phyloP scores from a whole-genome alignment of 2,329 filamentous ascomycete genomes.

The Ceratocystis alfenasii region DNA sequence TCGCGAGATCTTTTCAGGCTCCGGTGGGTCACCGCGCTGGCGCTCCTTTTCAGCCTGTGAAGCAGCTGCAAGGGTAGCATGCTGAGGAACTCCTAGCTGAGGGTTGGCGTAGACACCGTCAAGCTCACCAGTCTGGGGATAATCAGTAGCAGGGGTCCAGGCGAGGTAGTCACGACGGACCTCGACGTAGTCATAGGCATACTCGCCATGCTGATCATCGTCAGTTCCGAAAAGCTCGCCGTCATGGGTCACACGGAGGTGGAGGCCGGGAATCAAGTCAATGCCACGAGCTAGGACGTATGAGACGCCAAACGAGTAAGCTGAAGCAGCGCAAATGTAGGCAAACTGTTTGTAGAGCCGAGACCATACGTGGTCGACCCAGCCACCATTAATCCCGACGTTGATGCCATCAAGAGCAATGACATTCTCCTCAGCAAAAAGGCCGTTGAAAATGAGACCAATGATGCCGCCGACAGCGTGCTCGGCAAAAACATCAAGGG shows the following conservation, averaged over 20 bases:
- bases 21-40: conserved; percentile 18
- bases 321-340: conserved; percentile 54
- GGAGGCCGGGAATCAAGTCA: conserved; percentile 63
- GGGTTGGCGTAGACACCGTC: conserved; percentile 40
- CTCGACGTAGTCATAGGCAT: conserved; percentile 84
- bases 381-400: conserved; percentile 54
- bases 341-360: conserved; percentile 70
- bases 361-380: conserved; percentile 61
- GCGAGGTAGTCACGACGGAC: conserved; percentile 78
- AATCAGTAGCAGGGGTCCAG: conserved; percentile 52
- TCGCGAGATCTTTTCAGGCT: conserved; percentile 24
- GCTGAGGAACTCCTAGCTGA: conserved; percentile 60
- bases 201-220: conserved; percentile 80
- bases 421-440: conserved; percentile 58
- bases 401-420: conserved; percentile 69
- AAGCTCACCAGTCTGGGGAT: conserved; percentile 40
- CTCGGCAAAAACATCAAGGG: conserved; percentile 60
- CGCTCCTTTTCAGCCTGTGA: conserved; percentile 23
- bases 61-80: conserved; percentile 36
- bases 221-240: conserved; percentile 81
- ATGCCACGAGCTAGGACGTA: conserved; percentile 62
- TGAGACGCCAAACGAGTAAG: conserved; percentile 62
- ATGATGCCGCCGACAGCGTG: conserved; percentile 59
- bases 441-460: conserved; percentile 58
- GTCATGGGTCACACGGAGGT: conserved; percentile 68